Percentiles rank a stretch among this genome's conserved stretches.
phyloP scores from a whole-genome alignment of 2,329 filamentous ascomycete species.

The Colletotrichum simmondsii region DNA sequence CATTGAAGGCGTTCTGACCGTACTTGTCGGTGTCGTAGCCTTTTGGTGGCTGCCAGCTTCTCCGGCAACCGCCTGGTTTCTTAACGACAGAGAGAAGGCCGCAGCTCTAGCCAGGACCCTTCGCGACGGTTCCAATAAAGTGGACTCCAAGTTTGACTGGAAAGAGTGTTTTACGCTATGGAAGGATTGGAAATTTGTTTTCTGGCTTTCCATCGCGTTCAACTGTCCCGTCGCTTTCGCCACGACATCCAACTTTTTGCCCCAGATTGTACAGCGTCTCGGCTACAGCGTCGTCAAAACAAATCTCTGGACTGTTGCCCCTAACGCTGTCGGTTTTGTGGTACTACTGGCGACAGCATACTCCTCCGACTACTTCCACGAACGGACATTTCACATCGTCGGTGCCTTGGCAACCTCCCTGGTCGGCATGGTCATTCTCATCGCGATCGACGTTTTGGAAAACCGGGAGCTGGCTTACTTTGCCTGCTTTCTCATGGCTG shows the following conservation, averaged over 20 bases:
- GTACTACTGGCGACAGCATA: constrained; percentile 55
- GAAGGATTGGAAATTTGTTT: background rate
- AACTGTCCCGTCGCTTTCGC: background rate
- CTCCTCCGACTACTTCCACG: constrained; percentile 56
- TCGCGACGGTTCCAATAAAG: constrained; percentile 48
- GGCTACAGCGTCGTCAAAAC: background rate
- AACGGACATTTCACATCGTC: constrained; percentile 59
- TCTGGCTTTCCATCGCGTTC: background rate
- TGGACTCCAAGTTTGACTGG: background rate
- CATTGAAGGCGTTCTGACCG: background rate
- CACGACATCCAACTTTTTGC: background rate
- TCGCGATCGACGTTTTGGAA: constrained; percentile 43
- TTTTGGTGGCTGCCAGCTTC: constrained; percentile 37
- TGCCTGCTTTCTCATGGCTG: constrained; percentile 61
- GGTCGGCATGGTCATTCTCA: constrained; percentile 58
- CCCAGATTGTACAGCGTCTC: background rate
- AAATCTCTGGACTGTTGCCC: background rate
- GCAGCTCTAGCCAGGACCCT: constrained; percentile 53
- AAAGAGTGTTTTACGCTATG: background rate
- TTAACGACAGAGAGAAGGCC: constrained; percentile 57
- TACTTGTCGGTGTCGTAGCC: background rate
- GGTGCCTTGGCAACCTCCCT: constrained; percentile 43
- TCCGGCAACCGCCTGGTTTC: constrained; percentile 57
- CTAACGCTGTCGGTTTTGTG: constrained; percentile 56
- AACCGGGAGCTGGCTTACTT: constrained; percentile 59